Conservation (phyloP, 2,329 filamentous ascomycete species). For the Penicillium decumbens region DNA sequence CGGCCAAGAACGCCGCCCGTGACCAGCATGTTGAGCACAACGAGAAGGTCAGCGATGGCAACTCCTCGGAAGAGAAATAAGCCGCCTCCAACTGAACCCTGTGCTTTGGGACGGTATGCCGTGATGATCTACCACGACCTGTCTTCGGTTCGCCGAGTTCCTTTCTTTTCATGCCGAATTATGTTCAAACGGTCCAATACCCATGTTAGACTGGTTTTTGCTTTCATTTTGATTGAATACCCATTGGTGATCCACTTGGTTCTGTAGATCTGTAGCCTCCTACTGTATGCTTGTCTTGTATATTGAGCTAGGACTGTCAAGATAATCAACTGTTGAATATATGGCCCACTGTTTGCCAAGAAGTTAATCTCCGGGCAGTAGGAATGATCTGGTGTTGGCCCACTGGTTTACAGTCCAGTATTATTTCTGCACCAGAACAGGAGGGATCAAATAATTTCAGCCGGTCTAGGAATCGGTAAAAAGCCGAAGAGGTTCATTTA, state of each 20-base stretch:
- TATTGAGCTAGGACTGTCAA: no score
- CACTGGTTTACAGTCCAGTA: background rate
- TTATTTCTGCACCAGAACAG: background rate
- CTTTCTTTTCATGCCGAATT: background rate
- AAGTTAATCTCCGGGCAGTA: background rate
- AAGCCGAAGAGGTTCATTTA: no score
- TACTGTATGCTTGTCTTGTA: background rate
- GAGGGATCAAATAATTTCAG: background rate
- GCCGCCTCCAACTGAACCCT: background rate
- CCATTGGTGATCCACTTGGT: background rate
- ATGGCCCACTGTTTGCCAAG: background rate
- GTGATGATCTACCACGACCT: slow-evolving; percentile 3
- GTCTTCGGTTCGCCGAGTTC: background rate
- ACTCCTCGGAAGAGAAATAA: slow-evolving; percentile 17
- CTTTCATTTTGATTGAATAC: slow-evolving; percentile 4
- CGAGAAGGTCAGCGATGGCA: slow-evolving; percentile 18
- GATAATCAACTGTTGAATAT: background rate
- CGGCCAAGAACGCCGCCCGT: slow-evolving; percentile 4
- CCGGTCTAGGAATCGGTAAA: no score
- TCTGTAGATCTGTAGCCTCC: background rate
- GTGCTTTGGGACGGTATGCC: background rate
- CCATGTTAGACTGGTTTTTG: slow-evolving; percentile 11
- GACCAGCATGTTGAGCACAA: slow-evolving; percentile 9
- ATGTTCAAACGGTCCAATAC: slow-evolving; percentile 12
- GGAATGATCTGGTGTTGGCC: background rate